Percentiles rank a stretch among this genome's conserved stretches.
Evolutionary conservation across 805 yeast species (phyloP).

Genomic region (Teunomyces barrocoloradensis): DNA sequence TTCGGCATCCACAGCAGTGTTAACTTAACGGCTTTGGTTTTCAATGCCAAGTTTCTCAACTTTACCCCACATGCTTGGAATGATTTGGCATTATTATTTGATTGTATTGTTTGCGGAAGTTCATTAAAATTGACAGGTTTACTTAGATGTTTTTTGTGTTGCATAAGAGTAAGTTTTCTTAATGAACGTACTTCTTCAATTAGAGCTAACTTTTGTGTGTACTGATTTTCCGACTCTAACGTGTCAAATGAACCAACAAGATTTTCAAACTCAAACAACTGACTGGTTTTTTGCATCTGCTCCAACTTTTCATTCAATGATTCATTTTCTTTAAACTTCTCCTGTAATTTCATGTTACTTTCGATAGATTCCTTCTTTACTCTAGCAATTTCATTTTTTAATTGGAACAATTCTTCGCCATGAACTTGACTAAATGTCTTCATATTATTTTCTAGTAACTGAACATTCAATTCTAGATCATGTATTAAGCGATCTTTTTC

Average conservation of each 20-base stretch:
- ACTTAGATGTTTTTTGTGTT: not conserved
- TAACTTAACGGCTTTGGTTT: conserved; percentile 11
- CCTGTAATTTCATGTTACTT: not conserved
- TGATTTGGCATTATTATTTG: not conserved
- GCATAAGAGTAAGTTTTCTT: conserved; percentile 26
- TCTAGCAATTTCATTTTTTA: conserved; percentile 13
- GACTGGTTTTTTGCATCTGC: conserved; percentile 13
- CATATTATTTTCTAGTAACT: conserved; percentile 45
- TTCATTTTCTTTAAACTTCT: not conserved
- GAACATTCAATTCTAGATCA: conserved; percentile 45
- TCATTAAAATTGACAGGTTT: not conserved
- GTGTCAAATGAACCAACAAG: conserved; percentile 28
- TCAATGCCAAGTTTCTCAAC: conserved; percentile 10
- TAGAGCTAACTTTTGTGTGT: conserved; percentile 32
- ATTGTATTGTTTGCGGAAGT: not conserved
- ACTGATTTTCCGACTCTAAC: conserved; percentile 31
- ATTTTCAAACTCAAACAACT: conserved; percentile 11
- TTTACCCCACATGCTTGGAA: not conserved
- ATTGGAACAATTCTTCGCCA: conserved; percentile 21
- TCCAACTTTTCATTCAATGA: conserved; percentile 14
- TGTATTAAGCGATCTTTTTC: conserved; percentile 32
- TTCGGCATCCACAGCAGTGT: conserved; percentile 13
- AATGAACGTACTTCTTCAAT: conserved; percentile 46
- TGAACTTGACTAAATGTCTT: conserved; percentile 26
- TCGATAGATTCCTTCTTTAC: not conserved